Conservation (phyloP, 768 basidiomycete species). For the Termitomyces bulborhizus region DNA sequence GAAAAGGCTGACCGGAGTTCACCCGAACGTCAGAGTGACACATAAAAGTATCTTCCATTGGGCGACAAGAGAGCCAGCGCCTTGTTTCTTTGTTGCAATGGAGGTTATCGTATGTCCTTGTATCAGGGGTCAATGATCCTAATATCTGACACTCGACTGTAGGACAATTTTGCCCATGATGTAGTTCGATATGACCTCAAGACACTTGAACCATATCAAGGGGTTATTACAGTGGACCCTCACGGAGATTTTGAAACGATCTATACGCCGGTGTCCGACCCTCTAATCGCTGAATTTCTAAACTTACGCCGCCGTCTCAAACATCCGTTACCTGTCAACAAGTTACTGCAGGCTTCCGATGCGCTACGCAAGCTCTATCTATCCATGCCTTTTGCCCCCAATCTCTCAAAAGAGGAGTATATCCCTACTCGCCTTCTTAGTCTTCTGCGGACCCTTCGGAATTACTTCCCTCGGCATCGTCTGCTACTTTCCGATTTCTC, state of each 20-base stretch:
- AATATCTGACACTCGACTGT: background rate
- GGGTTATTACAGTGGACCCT: slow-evolving; percentile 69
- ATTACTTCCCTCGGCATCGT: slow-evolving; percentile 87
- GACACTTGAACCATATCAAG: slow-evolving; percentile 80
- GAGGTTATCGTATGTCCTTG: slow-evolving; percentile 79
- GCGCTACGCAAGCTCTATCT: slow-evolving; percentile 59
- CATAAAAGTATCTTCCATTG: slow-evolving; percentile 86
- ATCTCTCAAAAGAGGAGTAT: slow-evolving; percentile 83
- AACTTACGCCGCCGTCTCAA: slow-evolving; percentile 54
- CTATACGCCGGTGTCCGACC: slow-evolving; percentile 81
- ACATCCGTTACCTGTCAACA: slow-evolving; percentile 53
- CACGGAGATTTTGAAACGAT: slow-evolving; percentile 79
- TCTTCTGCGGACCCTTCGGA: slow-evolving; percentile 77
- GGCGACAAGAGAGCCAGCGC: slow-evolving; percentile 66
- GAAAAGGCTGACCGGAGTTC: slow-evolving; percentile 51
- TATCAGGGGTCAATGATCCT: background rate
- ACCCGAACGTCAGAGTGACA: slow-evolving; percentile 62
- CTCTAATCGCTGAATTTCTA: slow-evolving; percentile 76
- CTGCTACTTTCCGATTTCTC: slow-evolving; percentile 92
- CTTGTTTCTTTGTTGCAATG: slow-evolving; percentile 91
- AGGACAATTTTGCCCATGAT: slow-evolving; percentile 98
- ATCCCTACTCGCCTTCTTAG: slow-evolving; percentile 87
- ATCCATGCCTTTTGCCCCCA: slow-evolving; percentile 82
- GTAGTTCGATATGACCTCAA: slow-evolving; percentile 83
- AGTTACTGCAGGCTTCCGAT: slow-evolving; percentile 46